Evolutionary conservation across 2,329 filamentous ascomycete species (phyloP).

Genomic region (Fusarium marasasianum): DNA sequence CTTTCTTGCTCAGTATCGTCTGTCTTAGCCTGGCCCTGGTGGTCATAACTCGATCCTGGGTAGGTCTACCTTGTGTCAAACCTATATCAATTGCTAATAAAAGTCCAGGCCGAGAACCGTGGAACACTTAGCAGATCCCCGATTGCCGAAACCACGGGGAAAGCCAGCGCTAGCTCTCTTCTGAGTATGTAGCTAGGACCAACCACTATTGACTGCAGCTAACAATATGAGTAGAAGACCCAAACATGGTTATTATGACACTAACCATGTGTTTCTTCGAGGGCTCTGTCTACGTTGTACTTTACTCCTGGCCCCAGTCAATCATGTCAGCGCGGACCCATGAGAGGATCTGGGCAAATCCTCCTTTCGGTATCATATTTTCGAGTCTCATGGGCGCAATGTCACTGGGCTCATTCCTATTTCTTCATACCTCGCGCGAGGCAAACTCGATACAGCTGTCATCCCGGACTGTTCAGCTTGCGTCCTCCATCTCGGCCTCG

Average conservation of each 20-base stretch:
- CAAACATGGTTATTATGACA: rapidly evolving
- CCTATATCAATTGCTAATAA: rapidly evolving
- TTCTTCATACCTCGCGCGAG: neutral
- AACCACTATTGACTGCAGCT: rapidly evolving
- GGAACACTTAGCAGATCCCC: neutral
- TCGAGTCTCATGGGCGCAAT: neutral
- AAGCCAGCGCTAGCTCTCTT: rapidly evolving
- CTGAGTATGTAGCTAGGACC: neutral
- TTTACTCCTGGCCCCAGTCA: neutral
- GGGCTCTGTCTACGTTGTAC: neutral
- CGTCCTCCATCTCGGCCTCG: neutral
- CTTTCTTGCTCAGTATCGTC: neutral
- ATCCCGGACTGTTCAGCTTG: neutral
- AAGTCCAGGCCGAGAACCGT: neutral
- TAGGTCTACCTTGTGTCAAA: rapidly evolving
- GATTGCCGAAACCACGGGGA: rapidly evolving
- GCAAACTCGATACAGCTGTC: neutral
- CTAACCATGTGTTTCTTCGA: neutral
- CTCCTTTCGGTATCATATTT: neutral
- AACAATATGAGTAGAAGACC: neutral
- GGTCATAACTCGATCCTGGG: neutral
- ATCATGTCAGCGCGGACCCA: neutral
- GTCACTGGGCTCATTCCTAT: neutral
- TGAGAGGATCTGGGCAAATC: neutral
- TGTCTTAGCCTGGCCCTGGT: neutral